Percentiles rank a stretch among this genome's conserved stretches.
Evolutionary conservation across 176 grass and related monocot genomes (phyloP).

Genomic region (Lolium rigidum): DNA sequence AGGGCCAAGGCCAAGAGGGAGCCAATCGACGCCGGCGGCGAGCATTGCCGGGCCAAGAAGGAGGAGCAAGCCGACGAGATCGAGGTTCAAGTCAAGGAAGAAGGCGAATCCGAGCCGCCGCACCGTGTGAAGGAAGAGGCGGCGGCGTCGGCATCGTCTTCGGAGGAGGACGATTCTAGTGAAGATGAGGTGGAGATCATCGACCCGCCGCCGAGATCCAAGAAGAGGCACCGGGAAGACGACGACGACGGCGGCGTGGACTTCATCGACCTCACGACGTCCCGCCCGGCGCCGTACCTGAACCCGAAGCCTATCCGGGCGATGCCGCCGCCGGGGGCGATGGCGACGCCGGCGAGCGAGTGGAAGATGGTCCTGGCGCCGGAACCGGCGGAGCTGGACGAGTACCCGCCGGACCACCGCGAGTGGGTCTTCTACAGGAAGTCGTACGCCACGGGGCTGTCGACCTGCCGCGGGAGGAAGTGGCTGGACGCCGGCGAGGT

Average conservation of each 20-base stretch:
- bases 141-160: neutral
- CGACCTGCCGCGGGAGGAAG: constrained; percentile 68
- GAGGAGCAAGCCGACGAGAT: constrained; percentile 11
- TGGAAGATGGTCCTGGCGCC: constrained; percentile 49
- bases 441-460: constrained; percentile 66
- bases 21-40: neutral
- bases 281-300: constrained; percentile 63
- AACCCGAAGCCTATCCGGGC: constrained; percentile 56
- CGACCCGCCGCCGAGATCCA: constrained; percentile 30
- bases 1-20: constrained; percentile 6
- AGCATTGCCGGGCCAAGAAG: neutral
- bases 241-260: neutral
- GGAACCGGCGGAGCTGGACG: constrained; percentile 61
- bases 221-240: constrained; percentile 34
- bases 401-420: constrained; percentile 60
- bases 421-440: constrained; percentile 77
- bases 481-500: constrained; percentile 69
- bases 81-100: neutral
- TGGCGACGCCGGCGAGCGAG: constrained; percentile 32
- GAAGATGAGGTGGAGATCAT: constrained; percentile 44
- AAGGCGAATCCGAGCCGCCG: neutral
- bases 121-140: neutral
- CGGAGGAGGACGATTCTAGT: constrained; percentile 18
- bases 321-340: constrained; percentile 13
- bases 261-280: constrained; percentile 46